Evolutionary conservation across 139 green algal genomes (phyloP).

Genomic region (Closterium sp.): DNA sequence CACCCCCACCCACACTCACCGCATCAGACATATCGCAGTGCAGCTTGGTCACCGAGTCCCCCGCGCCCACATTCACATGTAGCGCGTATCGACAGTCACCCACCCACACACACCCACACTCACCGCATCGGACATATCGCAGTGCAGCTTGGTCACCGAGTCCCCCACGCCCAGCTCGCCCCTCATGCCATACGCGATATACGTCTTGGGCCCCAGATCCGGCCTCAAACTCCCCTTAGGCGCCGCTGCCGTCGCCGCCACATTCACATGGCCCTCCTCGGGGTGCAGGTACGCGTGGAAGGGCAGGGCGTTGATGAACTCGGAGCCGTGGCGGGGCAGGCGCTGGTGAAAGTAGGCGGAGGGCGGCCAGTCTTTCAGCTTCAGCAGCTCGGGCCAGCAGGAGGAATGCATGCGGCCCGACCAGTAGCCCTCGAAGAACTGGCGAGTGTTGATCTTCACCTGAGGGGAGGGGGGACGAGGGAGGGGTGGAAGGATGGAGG

Average conservation of each 20-base stretch:
- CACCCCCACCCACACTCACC: conserved; percentile 29
- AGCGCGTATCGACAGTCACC: neutral
- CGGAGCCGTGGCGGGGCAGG: conserved; percentile 33
- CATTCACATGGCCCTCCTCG: conserved; percentile 55
- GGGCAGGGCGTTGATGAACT: conserved; percentile 38
- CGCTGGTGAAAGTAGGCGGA: conserved; percentile 20
- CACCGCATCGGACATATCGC: conserved; percentile 78
- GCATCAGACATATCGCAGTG: conserved; percentile 43
- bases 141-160: conserved; percentile 88
- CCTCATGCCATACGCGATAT: conserved; percentile 55
- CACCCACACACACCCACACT: conserved; percentile 34
- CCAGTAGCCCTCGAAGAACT: conserved; percentile 47
- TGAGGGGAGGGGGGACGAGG: neutral
- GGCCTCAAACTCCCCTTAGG: conserved; percentile 36
- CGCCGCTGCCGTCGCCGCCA: conserved; percentile 34
- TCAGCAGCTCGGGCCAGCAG: conserved; percentile 66
- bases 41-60: conserved; percentile 42
- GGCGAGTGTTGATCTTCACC: conserved; percentile 41
- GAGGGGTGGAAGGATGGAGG: no score
- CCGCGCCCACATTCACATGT: neutral
- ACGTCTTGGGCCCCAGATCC: conserved; percentile 73
- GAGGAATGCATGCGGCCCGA: conserved; percentile 18
- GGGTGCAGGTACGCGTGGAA: conserved; percentile 59
- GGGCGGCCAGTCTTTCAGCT: conserved; percentile 87
- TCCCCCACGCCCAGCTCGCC: conserved; percentile 66